phyloP scores from a whole-genome alignment of 345 rosid species.

The Camelina hispida region DNA sequence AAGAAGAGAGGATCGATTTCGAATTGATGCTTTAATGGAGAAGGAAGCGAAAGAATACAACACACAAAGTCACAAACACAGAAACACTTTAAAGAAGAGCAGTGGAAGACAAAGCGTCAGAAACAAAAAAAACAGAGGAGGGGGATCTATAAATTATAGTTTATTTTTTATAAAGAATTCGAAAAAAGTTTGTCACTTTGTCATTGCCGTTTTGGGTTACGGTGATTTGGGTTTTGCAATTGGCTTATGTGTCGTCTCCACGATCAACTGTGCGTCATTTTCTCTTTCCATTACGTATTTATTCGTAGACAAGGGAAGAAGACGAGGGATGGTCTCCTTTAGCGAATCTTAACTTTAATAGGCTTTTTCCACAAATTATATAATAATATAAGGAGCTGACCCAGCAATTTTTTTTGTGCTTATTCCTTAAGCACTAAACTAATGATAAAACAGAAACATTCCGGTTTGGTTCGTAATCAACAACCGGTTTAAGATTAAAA shows the following conservation, averaged over 20 bases:
- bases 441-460: no score
- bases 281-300: slow-evolving; percentile 22
- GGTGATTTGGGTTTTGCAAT: background rate
- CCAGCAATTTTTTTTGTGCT: background rate
- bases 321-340: no score
- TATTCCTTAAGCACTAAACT: no score
- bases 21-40: slow-evolving; percentile 12
- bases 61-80: slow-evolving; percentile 12
- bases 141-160: background rate
- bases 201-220: slow-evolving; percentile 29
- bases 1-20: background rate
- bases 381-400: background rate
- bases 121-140: slow-evolving; percentile 8
- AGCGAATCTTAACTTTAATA: no score
- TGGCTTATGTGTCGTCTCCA: slow-evolving; percentile 36
- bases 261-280: slow-evolving; percentile 20
- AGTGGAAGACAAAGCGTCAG: slow-evolving; percentile 23
- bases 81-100: slow-evolving; percentile 22
- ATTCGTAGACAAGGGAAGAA: background rate
- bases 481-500: no score
- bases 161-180: slow-evolving; percentile 12
- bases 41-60: slow-evolving; percentile 18
- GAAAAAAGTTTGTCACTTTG: slow-evolving; percentile 31
- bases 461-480: no score
- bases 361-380: background rate